phyloP scores from a whole-genome alignment of 2,329 filamentous ascomycete genomes.

The Aspergillus bombycis region DNA sequence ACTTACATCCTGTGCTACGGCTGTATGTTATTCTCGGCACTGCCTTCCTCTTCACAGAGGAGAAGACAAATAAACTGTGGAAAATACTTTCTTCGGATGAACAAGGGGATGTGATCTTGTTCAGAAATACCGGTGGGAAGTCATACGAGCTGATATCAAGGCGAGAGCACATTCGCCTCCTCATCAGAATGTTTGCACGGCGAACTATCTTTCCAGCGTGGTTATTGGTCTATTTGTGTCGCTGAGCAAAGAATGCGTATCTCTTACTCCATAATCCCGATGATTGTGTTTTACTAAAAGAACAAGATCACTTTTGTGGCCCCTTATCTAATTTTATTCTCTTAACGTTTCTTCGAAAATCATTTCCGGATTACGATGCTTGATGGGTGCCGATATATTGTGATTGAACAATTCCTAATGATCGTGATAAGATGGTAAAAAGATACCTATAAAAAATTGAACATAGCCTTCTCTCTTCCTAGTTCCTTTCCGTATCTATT shows the following conservation, averaged over 20 bases:
- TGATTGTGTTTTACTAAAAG: no score
- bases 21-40: background rate
- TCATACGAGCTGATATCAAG: background rate
- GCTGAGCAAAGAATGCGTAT: background rate
- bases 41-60: background rate
- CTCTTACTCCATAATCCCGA: no score
- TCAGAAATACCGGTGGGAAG: background rate
- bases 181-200: background rate
- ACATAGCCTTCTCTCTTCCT: no score
- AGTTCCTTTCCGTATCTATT: no score
- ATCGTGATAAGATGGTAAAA: no score
- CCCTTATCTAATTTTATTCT: no score
- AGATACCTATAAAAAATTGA: no score
- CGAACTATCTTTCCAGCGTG: background rate
- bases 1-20: background rate
- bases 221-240: background rate
- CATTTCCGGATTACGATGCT: no score
- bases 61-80: background rate
- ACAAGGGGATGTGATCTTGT: background rate
- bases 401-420: no score
- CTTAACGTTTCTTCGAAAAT: no score
- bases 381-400: no score
- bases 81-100: background rate
- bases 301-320: no score
- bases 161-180: background rate